phyloP scores from a whole-genome alignment of 805 yeast genomes.

The Kazachstania taianensis region DNA sequence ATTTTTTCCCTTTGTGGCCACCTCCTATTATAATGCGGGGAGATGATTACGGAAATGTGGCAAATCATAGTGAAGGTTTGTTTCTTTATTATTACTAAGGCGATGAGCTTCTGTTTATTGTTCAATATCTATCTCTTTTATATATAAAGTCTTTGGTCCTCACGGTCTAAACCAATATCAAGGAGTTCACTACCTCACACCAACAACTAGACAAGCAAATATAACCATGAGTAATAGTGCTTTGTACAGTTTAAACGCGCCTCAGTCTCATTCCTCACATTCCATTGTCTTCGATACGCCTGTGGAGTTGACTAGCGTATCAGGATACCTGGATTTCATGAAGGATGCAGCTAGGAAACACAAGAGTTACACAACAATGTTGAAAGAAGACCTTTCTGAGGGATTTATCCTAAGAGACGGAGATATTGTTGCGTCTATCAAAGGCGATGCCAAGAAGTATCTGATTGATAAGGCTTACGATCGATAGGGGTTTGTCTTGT shows the following conservation, averaged over 20 bases:
- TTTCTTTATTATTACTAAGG: no score
- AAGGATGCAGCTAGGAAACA: conserved; percentile 12
- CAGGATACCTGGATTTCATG: conserved; percentile 33
- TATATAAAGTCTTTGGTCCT: no score
- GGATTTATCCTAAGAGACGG: conserved; percentile 30
- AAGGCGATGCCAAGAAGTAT: conserved; percentile 30
- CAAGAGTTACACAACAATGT: conserved; percentile 6
- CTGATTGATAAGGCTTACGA: conserved; percentile 18
- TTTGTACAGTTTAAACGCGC: neutral
- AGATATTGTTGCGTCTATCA: conserved; percentile 32
- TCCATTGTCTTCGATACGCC: conserved; percentile 29
- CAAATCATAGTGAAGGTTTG: no score
- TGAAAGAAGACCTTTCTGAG: conserved; percentile 28
- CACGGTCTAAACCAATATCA: no score
- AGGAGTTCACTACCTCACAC: no score
- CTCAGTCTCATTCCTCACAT: conserved; percentile 19
- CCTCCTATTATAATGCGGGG: no score
- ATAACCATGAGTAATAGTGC: no score
- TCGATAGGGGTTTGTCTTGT: neutral
- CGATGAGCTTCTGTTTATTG: no score
- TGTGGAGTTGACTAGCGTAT: conserved; percentile 32
- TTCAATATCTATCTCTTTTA: no score
- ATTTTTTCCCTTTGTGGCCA: no score
- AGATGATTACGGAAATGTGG: no score
- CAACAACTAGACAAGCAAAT: no score